phyloP scores from a whole-genome alignment of 257 asterid genomes.

The Fraxinus anomala region DNA sequence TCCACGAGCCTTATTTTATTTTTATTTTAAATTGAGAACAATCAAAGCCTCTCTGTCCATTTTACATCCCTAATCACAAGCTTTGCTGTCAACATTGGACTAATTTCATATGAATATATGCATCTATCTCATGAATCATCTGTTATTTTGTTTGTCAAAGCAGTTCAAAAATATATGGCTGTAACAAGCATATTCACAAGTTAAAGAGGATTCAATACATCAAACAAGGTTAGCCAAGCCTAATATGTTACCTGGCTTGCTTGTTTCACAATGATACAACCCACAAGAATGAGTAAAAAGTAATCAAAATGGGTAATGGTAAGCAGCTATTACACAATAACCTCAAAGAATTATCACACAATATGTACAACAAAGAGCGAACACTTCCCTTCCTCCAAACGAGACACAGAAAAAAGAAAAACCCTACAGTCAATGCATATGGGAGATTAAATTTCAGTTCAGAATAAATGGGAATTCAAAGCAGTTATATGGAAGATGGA shows the following conservation, averaged over 20 bases:
- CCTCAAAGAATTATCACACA: constrained; percentile 64
- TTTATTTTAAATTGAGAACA: too few species aligned
- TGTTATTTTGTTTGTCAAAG: too few species aligned
- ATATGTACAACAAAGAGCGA: constrained; percentile 74
- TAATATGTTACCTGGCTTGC: not conserved
- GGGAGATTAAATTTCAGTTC: constrained; percentile 40
- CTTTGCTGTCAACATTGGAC: too few species aligned
- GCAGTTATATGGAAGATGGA: constrained; percentile 32
- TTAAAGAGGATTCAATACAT: not conserved
- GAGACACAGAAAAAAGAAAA: constrained; percentile 22
- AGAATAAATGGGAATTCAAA: constrained; percentile 38
- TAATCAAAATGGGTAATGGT: constrained; percentile 46
- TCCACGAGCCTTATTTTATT: too few species aligned
- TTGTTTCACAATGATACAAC: constrained; percentile 19
- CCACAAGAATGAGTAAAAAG: constrained; percentile 21
- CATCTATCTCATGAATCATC: too few species aligned
- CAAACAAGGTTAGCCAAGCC: constrained; percentile 8
- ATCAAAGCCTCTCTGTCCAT: too few species aligned
- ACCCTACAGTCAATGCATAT: constrained; percentile 49
- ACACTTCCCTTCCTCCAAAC: constrained; percentile 38
- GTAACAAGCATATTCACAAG: too few species aligned
- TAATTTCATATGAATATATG: too few species aligned
- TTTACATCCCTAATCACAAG: too few species aligned
- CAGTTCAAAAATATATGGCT: too few species aligned
- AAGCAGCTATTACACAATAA: constrained; percentile 48